These are phyloP conservation scores for Panaeolus cyanescens DNA, from an alignment of 768 basidiomycete species.

Conservation along the genomic window DNA sequence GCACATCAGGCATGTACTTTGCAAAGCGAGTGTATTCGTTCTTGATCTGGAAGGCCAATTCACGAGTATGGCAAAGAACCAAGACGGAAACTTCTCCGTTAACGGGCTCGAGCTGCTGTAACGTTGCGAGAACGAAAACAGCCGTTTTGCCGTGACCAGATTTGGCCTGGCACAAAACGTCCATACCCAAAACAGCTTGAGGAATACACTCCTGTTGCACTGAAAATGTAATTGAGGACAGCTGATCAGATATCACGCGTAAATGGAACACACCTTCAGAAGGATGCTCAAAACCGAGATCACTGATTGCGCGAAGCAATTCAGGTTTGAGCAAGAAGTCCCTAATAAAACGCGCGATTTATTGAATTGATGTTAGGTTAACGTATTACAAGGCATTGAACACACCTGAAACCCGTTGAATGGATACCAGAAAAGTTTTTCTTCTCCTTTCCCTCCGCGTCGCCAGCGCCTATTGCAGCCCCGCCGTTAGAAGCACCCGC, in stretches of 20 bases:
- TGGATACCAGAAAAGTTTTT: slow-evolving; percentile 99
- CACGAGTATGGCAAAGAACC: slow-evolving; percentile 98
- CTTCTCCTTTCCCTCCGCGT: slow-evolving; percentile 81
- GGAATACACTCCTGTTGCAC: slow-evolving; percentile 99
- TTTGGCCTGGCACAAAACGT: slow-evolving; percentile 99
- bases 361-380: not conserved
- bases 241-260: not conserved
- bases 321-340: slow-evolving; percentile 99
- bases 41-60: slow-evolving; percentile 99
- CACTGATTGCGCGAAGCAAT: slow-evolving; percentile 94
- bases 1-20: slow-evolving; percentile 99
- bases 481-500: slow-evolving; percentile 51
- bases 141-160: slow-evolving; percentile 99
- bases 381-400: slow-evolving; percentile 6
- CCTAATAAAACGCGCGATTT: slow-evolving; percentile 42
- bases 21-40: slow-evolving; percentile 99
- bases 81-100: slow-evolving; percentile 98
- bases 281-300: slow-evolving; percentile 99
- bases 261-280: slow-evolving; percentile 78
- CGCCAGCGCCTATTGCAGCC: slow-evolving; percentile 45
- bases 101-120: slow-evolving; percentile 98
- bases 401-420: slow-evolving; percentile 98
- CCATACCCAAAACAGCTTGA: slow-evolving; percentile 99
- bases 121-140: slow-evolving; percentile 96
- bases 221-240: slow-evolving; percentile 30